phyloP scores from a whole-genome alignment of 1,284 basidiomycete species.

The Ganoderma boninense region DNA sequence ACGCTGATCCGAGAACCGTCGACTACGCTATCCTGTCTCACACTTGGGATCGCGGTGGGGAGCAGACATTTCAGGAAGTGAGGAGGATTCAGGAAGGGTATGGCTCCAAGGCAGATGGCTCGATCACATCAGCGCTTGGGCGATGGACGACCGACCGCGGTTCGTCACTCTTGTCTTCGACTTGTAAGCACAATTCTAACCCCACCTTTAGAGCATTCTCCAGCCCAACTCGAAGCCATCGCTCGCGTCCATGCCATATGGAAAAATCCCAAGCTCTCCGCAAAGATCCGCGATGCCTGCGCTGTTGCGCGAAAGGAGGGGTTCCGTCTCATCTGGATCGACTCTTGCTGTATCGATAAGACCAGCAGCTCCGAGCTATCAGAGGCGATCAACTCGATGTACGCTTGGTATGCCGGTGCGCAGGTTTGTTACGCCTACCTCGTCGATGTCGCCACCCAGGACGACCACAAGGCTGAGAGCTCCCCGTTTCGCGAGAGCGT shows the following conservation, averaged over 20 bases:
- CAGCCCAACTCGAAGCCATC: too few relatives aligned
- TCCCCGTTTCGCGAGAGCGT: not conserved
- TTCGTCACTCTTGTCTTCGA: too few relatives aligned
- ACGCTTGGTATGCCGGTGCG: not conserved
- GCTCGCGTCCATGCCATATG: not conserved
- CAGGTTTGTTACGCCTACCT: not conserved
- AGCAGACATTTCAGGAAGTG: too few relatives aligned
- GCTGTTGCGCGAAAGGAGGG: not conserved
- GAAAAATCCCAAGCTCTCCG: not conserved
- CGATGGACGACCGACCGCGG: too few relatives aligned
- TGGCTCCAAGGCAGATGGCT: too few relatives aligned
- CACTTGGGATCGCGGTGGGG: too few relatives aligned
- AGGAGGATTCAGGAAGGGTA: too few relatives aligned
- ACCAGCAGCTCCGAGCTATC: not conserved
- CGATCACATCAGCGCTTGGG: too few relatives aligned
- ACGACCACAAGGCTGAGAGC: not conserved
- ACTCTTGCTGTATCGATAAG: slow-evolving; percentile 2
- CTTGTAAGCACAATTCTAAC: too few relatives aligned
- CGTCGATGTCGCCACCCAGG: not conserved
- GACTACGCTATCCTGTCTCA: too few relatives aligned
- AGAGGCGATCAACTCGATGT: slow-evolving; percentile 1
- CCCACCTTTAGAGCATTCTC: too few relatives aligned
- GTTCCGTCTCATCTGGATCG: not conserved
- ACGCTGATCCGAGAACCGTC: too few relatives aligned
- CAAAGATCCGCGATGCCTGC: not conserved